Base-by-base conservation (phyloP, 1,139 yeast species). In the Geotrichum citri-aurantii region DNA sequence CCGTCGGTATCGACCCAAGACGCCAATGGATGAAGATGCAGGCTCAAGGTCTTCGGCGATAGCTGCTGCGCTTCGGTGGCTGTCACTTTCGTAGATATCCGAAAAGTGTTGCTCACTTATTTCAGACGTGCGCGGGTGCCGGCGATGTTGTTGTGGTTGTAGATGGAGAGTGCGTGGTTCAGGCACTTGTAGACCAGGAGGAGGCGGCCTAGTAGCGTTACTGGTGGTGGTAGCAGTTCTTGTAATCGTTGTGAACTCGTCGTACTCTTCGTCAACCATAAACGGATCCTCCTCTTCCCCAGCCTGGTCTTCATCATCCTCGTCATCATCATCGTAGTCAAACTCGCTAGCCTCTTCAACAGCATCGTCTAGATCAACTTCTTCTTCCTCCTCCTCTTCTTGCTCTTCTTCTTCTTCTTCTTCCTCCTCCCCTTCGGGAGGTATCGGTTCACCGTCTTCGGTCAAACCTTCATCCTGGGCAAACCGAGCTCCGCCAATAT, bases 261-360 rank as follows among this genome's bases (percentile, higher is more conserved):
- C 54, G 44, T 55, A 48, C 17, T 51, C 59, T 29, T 51, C 53
- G 19, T 56, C 59, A 12, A 47, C 54, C 55, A 52, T 52, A 29
- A 52, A 52, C 2, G 52, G 52, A 17, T 52, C 59, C 8, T 56
- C 49, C 12, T 51, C 46, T 7, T 50, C 55, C 48, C 46, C 42
- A 44, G 46, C 29, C 37, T 48, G 55, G 48, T 50, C 54, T 11
- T 40, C 54, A 6, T 40, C 52, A 33, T 51, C 53, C 11, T 55
- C 52, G 10, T 29, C 58, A 4, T 47, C 46, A 1, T 47, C 47
- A 5, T 56, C 57, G 1, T 42, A 31, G 10, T 44, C 50, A n/a
- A 50, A 24, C 17, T 55, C 57, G 21, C 19, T 14, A 11, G 50
- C 59, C 26, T 48, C 56, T 21, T 46, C 54, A 24, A n/a, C 23